These are phyloP conservation scores for Penicillium pulvis DNA, from an alignment of 495 filamentous ascomycete genomes.

Conservation along the genomic window DNA sequence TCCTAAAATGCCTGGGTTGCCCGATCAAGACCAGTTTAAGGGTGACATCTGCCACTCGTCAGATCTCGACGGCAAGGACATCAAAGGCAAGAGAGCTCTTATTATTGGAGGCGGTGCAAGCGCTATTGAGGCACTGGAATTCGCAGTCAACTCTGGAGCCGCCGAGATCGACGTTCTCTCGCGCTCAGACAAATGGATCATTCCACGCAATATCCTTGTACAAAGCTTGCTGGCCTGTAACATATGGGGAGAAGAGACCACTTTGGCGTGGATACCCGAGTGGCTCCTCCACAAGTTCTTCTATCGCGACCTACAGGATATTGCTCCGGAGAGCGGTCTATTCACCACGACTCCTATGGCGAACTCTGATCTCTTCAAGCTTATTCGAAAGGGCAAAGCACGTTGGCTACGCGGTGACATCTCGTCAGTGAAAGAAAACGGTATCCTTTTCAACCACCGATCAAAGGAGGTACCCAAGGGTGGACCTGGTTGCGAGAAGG, in stretches of 20 bases:
- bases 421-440: constrained; percentile 60
- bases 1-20: constrained; percentile 68
- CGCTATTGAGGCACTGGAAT: constrained; percentile 83
- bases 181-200: constrained; percentile 86
- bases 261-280: constrained; percentile 77
- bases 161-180: constrained; percentile 71
- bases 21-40: constrained; percentile 65
- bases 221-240: constrained; percentile 76
- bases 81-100: constrained; percentile 69
- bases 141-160: constrained; percentile 67
- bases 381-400: constrained; percentile 71
- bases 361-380: constrained; percentile 75
- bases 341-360: constrained; percentile 86
- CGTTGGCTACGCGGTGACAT: constrained; percentile 84
- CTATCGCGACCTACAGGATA: constrained; percentile 78
- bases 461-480: constrained; percentile 69
- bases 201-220: constrained; percentile 74
- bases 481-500: constrained; percentile 65
- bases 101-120: constrained; percentile 80
- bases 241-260: constrained; percentile 75
- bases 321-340: constrained; percentile 68
- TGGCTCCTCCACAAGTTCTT: constrained; percentile 74
- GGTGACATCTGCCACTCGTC: constrained; percentile 74
- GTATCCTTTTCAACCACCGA: constrained; percentile 71
- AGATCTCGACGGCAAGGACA: constrained; percentile 68